phyloP scores from a whole-genome alignment of 2,329 filamentous ascomycete species.

The Aspergillus sergii region DNA sequence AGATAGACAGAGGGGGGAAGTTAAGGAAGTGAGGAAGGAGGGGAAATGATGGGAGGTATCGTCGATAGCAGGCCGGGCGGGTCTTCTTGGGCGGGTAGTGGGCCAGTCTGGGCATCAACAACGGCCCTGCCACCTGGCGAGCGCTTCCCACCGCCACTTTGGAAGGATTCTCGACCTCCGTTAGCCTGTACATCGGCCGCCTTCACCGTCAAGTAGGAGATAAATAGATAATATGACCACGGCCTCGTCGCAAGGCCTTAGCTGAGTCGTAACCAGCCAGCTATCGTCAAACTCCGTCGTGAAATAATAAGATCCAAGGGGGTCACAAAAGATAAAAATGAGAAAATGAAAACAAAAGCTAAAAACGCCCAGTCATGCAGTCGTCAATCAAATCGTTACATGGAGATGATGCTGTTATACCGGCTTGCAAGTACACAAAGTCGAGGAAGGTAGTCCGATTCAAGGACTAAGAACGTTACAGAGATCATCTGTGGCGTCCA shows the following conservation, averaged over 20 bases:
- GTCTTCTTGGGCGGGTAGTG: constrained; percentile 14
- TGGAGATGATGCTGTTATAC: constrained; percentile 37
- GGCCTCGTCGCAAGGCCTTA: constrained; percentile 20
- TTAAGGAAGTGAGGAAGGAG: constrained; percentile 3
- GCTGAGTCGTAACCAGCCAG: constrained; percentile 38
- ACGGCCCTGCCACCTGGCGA: constrained; percentile 16
- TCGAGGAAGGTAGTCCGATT: constrained; percentile 14
- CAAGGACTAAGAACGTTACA: constrained; percentile 42
- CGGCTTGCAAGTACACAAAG: constrained; percentile 27
- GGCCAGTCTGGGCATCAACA: constrained; percentile 15
- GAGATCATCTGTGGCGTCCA: constrained; percentile 42
- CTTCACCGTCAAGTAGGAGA: constrained; percentile 1
- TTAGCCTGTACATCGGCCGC: neutral
- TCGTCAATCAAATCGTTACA: constrained; percentile 46
- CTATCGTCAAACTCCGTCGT: constrained; percentile 34
- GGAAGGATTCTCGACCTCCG: neutral
- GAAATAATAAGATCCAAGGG: constrained; percentile 11
- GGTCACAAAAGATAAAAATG: constrained; percentile 8
- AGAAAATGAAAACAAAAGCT: constrained; percentile 16
- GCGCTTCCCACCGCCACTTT: constrained; percentile 20
- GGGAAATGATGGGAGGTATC: neutral
- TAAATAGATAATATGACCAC: constrained; percentile 11
- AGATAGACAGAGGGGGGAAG: neutral
- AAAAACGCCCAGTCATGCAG: constrained; percentile 45
- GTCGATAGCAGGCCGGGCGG: constrained; percentile 4